Conservation (phyloP, 331 rosid genomes). For the Stylosanthes scabra region DNA sequence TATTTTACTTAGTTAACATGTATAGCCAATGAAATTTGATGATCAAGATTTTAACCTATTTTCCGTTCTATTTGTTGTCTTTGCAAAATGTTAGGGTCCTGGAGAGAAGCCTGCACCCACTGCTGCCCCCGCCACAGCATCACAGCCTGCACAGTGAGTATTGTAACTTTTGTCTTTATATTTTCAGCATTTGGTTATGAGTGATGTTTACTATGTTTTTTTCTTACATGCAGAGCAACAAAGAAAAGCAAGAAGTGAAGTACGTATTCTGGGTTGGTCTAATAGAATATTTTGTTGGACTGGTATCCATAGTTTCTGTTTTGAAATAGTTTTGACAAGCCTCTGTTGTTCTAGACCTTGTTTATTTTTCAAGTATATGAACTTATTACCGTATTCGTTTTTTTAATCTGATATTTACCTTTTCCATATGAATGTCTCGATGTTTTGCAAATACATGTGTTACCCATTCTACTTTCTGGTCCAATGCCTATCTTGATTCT, state of each 20-base stretch:
- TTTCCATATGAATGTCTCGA: slow-evolving; percentile 22
- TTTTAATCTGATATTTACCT: slow-evolving; percentile 2
- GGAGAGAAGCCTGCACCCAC: slow-evolving; percentile 60
- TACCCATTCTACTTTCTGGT: neutral
- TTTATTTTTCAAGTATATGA: slow-evolving; percentile 50
- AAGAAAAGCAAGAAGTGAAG: slow-evolving; percentile 81
- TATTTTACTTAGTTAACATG: neutral
- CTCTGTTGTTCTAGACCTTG: slow-evolving; percentile 44
- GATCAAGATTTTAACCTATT: neutral
- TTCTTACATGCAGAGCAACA: slow-evolving; percentile 56
- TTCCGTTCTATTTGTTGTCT: neutral
- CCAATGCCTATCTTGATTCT: neutral
- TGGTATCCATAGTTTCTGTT: slow-evolving; percentile 29
- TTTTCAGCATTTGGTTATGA: neutral
- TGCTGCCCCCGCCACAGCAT: slow-evolving; percentile 49
- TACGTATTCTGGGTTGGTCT: slow-evolving; percentile 4
- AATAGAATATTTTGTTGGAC: slow-evolving; percentile 22
- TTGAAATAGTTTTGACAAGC: slow-evolving; percentile 60
- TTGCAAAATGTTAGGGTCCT: slow-evolving; percentile 68
- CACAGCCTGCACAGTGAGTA: slow-evolving; percentile 77
- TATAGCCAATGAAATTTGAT: neutral
- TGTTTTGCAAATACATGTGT: slow-evolving; percentile 15
- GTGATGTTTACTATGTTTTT: neutral
- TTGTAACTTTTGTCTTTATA: neutral
- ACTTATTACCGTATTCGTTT: slow-evolving; percentile 36